A percentile compares a stretch with the other conserved stretches of the same genome.
Evolutionary conservation across 208 protist species (phyloP).

Genomic region (Leishmania braziliensis): DNA sequence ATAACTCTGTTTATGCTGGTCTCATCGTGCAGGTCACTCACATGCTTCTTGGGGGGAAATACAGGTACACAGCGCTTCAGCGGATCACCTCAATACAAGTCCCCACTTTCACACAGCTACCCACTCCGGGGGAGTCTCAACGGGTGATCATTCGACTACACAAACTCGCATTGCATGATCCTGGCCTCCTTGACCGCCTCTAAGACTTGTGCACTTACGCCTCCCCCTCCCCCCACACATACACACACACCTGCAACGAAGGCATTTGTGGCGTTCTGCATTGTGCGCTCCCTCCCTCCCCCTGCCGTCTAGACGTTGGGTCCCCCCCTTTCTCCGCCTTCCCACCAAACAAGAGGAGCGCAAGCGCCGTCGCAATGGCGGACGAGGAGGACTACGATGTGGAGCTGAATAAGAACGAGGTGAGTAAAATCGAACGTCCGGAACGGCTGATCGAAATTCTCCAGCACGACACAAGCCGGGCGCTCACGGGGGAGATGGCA

Average conservation of each 20-base stretch:
- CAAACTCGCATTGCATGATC: not conserved
- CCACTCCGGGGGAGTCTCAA: not conserved
- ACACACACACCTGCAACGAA: not conserved
- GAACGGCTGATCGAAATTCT: constrained; percentile 41
- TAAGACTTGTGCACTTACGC: too few species aligned
- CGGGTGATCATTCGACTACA: not conserved
- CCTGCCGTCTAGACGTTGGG: not conserved
- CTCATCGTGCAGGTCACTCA: not conserved
- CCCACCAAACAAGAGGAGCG: not conserved
- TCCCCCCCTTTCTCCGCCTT: not conserved
- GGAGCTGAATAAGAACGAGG: constrained; percentile 35
- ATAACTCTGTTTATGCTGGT: not conserved
- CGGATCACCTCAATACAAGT: not conserved
- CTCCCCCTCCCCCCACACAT: too few species aligned
- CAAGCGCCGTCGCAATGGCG: constrained; percentile 29
- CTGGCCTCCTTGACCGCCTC: not conserved
- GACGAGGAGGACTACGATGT: constrained; percentile 62
- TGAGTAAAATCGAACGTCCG: constrained; percentile 33
- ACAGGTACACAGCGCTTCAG: not conserved
- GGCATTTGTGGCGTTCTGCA: not conserved
- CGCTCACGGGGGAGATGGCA: constrained; percentile 64
- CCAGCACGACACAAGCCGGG: constrained; percentile 62
- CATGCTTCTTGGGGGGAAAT: not conserved
- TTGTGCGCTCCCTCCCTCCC: not conserved
- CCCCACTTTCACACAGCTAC: not conserved